A percentile compares a stretch with the other conserved stretches of the same genome.
Conservation (phyloP, 371 early-diverging fungal species). For the Umbelopsis sp. region DNA sequence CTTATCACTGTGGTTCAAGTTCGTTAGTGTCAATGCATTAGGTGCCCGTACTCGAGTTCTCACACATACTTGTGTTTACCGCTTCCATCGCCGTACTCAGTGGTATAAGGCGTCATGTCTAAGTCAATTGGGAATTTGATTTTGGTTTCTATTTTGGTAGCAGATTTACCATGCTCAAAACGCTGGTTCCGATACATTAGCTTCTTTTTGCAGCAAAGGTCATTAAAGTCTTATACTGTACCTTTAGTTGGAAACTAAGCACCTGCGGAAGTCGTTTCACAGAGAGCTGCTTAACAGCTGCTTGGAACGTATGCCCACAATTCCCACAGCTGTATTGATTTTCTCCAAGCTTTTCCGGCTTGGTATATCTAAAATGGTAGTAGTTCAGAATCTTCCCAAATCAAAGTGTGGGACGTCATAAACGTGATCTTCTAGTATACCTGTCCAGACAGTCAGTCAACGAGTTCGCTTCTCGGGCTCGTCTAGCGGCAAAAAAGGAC, state of each 20-base stretch:
- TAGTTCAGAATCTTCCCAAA: not conserved
- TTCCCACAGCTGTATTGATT: constrained; percentile 78
- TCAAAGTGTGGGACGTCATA: not conserved
- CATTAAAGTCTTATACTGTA: constrained; percentile 21
- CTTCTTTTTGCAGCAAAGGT: not conserved
- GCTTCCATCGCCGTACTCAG: constrained; percentile 35
- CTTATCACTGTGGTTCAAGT: constrained; percentile 13
- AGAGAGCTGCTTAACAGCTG: constrained; percentile 87
- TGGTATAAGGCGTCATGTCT: constrained; percentile 93
- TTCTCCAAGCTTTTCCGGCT: constrained; percentile 68
- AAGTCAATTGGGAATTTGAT: constrained; percentile 86
- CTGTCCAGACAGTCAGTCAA: constrained; percentile 62
- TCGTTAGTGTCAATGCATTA: not conserved
- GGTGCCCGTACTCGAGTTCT: not conserved
- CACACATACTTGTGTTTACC: constrained; percentile 17
- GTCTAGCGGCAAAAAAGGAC: constrained; percentile 11
- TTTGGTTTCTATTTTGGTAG: constrained; percentile 85
- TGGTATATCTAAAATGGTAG: constrained; percentile 62
- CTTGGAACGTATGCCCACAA: constrained; percentile 66
- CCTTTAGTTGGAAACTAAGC: constrained; percentile 89
- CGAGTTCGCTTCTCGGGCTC: constrained; percentile 41
- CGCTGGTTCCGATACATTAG: constrained; percentile 51
- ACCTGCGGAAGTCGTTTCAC: constrained; percentile 87
- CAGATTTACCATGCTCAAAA: constrained; percentile 78
- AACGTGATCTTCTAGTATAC: constrained; percentile 24